Evolutionary conservation across 139 green algal species (phyloP).

Genomic region (Coelastrella sp.): DNA sequence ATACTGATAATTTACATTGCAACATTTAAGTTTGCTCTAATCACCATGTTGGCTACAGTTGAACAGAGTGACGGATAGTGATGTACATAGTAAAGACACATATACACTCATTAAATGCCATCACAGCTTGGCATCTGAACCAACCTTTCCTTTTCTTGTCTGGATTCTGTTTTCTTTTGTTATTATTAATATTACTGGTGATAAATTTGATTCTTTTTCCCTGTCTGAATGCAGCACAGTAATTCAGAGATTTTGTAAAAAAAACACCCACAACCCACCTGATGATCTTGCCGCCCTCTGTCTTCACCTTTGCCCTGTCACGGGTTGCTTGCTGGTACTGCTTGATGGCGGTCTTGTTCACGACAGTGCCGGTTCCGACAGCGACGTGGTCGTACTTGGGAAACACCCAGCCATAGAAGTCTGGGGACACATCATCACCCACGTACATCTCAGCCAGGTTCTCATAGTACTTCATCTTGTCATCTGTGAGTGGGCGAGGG

Average conservation of each 20-base stretch:
- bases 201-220: too few species aligned
- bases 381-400: slow-evolving; percentile 99
- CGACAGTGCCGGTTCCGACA: slow-evolving; percentile 98
- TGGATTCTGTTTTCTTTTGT: too few species aligned
- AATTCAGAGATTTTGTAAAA: too few species aligned
- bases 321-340: slow-evolving; percentile 97
- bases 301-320: slow-evolving; percentile 90
- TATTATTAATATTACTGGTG: too few species aligned
- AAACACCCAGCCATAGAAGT: slow-evolving; percentile 99
- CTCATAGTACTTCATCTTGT: slow-evolving; percentile 99
- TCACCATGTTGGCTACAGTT: too few species aligned
- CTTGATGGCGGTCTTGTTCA: slow-evolving; percentile 99
- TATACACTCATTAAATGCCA: too few species aligned
- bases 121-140: too few species aligned
- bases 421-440: slow-evolving; percentile 98
- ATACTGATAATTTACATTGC: neutral
- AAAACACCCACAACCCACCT: slow-evolving; percentile 45
- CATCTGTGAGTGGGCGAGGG: slow-evolving; percentile 67
- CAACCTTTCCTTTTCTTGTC: too few species aligned
- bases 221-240: too few species aligned
- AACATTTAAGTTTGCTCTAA: too few species aligned
- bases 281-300: slow-evolving; percentile 98
- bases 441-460: slow-evolving; percentile 99
- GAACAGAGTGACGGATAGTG: too few species aligned
- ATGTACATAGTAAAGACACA: too few species aligned